Conservation (phyloP, 83 land plant species). For the Diphasiastrum complanatum region DNA sequence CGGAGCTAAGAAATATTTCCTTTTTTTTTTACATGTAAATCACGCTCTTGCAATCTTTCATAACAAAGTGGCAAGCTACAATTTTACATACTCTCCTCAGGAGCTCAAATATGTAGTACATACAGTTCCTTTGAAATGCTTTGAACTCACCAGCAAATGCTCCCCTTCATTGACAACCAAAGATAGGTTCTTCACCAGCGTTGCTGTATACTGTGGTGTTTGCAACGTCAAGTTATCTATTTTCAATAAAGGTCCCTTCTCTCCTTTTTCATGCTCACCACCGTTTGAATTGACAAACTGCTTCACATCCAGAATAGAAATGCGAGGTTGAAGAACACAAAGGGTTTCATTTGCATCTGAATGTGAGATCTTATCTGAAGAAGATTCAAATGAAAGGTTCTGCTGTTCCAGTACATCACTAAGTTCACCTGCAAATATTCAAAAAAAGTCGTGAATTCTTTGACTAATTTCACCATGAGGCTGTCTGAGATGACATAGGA, state of each 20-base stretch:
- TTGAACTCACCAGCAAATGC: constrained; percentile 59
- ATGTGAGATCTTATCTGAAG: background rate
- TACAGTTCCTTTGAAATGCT: background rate
- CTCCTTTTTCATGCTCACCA: background rate
- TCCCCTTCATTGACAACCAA: constrained; percentile 52
- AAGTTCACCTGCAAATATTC: constrained; percentile 66
- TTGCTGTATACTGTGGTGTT: constrained; percentile 57
- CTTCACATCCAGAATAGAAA: constrained; percentile 18
- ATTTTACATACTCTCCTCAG: background rate
- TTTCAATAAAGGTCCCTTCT: constrained; percentile 29
- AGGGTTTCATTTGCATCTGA: background rate
- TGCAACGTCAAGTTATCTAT: constrained; percentile 63
- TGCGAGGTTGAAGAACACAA: constrained; percentile 11
- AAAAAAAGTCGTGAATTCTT: background rate
- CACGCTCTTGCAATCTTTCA: background rate
- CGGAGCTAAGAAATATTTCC: background rate
- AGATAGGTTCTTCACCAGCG: constrained; percentile 57
- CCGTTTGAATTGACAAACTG: constrained; percentile 3
- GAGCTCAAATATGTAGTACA: constrained; percentile 11
- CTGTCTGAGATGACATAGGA: background rate
- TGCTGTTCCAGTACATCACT: constrained; percentile 71
- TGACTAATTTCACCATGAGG: background rate
- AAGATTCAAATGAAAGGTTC: constrained; percentile 15
- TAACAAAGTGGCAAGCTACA: background rate
- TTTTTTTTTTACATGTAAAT: background rate